Base-by-base conservation (phyloP, 148 eudicot species). In the Fagopyrum tataricum region DNA sequence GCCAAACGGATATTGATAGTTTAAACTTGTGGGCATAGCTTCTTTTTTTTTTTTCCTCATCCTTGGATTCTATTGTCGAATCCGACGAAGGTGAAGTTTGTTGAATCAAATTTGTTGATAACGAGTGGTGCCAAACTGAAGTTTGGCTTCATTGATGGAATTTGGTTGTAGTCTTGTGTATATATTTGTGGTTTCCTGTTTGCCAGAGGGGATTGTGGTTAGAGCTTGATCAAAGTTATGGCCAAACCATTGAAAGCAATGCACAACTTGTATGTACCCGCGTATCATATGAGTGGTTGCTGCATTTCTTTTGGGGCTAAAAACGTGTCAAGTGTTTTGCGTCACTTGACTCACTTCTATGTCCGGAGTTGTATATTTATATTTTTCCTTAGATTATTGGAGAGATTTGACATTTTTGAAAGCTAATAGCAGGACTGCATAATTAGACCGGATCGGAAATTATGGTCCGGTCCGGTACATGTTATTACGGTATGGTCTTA, bases 1-100 rank as follows among this genome's bases (percentile, higher is more conserved):
- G 69, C 68, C 43, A 31, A 14, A 37, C 20, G 31, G 68, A 37
- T 64, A 6, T 64, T 64, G 69, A 64, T 64, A 31, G 67, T 61
- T 61, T 31, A 13, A 17, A 9, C 67, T 24, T 61, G 67, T 31
- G 40, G 6, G 67, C 5, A 61, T 13, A 61, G n/a, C 17, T 61
- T n/a, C n/a, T n/a, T n/a, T n/a, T n/a, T n/a, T n/a, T n/a, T 61
- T 12, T 23, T 12, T 23, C 7, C 7, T 26, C 42, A 31, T 31
- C 67, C 11, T 55, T 55, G n/a, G n/a, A n/a, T n/a, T n/a, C n/a
- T n/a, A n/a, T 2, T 12, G 52, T 2, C 7, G 52, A 13, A 48
- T 48, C 52, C 1, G 52, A 48, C 52, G 52, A 48, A 48, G 52
- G 52, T 13, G 17, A 14, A 48, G 4, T 13, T 48, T 48, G 17